These are phyloP conservation scores for Coemansia sp. DNA, from an alignment of 192 early-diverging fungal species.

Conservation along the genomic window DNA sequence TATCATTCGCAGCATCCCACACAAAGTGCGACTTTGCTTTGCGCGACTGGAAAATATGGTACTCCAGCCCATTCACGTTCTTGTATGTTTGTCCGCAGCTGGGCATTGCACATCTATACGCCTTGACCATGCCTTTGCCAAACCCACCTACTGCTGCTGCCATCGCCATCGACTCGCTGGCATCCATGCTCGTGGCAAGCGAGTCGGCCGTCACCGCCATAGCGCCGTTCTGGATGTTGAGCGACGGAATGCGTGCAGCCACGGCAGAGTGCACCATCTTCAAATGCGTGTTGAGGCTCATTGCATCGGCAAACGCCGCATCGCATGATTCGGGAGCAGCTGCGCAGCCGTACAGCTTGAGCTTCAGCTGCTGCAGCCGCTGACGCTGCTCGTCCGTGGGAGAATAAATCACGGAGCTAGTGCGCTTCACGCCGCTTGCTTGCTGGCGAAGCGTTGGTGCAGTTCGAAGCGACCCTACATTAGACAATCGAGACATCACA, in stretches of 20 bases:
- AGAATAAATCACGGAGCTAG: constrained; percentile 46
- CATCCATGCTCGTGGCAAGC: background rate
- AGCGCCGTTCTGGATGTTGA: constrained; percentile 11
- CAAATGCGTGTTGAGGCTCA: constrained; percentile 50
- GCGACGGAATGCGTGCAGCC: constrained; percentile 41
- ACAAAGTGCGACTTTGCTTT: constrained; percentile 42
- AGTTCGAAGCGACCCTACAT: constrained; percentile 7
- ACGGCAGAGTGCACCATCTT: constrained; percentile 42
- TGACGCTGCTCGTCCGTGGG: constrained; percentile 55
- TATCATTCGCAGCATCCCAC: background rate
- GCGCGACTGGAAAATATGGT: constrained; percentile 68
- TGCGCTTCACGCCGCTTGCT: constrained; percentile 39
- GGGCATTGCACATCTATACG: constrained; percentile 67
- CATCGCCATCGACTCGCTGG: background rate
- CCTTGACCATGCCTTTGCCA: constrained; percentile 24
- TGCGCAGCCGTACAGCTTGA: constrained; percentile 55
- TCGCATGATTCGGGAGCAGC: constrained; percentile 37
- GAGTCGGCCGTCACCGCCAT: background rate
- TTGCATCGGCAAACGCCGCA: constrained; percentile 37
- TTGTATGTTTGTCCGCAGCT: constrained; percentile 74
- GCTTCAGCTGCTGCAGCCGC: constrained; percentile 43
- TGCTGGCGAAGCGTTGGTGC: constrained; percentile 13
- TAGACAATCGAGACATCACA: background rate
- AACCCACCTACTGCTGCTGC: constrained; percentile 1
- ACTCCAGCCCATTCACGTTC: constrained; percentile 82